phyloP scores from a whole-genome alignment of 257 asterid genomes.

The Plantago ovata region DNA sequence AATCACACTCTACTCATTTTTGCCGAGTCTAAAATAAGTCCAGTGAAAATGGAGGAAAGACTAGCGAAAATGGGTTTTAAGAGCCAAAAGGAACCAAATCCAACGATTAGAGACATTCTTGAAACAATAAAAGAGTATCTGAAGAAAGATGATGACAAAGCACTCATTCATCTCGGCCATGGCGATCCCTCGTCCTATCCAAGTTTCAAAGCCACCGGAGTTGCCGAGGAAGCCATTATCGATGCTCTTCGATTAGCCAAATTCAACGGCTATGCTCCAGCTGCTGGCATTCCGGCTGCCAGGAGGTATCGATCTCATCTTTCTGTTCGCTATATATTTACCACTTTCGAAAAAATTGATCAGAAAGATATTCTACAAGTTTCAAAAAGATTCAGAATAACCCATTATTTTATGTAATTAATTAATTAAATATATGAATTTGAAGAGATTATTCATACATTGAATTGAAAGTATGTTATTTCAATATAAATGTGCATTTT shows the following conservation, averaged over 20 bases:
- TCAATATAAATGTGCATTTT: too few relatives aligned
- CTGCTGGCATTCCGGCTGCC: slow-evolving; percentile 34
- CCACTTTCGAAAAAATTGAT: too few relatives aligned
- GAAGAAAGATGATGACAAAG: slow-evolving; percentile 31
- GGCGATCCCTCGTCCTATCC: slow-evolving; percentile 69
- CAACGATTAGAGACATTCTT: slow-evolving; percentile 62
- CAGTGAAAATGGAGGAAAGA: slow-evolving; percentile 22
- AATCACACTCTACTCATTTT: too few relatives aligned
- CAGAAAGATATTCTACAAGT: too few relatives aligned
- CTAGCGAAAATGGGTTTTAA: slow-evolving; percentile 32
- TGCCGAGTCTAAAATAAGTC: too few relatives aligned
- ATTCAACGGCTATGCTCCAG: slow-evolving; percentile 49
- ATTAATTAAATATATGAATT: too few relatives aligned
- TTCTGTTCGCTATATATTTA: too few relatives aligned
- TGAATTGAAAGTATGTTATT: too few relatives aligned
- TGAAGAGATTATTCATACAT: too few relatives aligned
- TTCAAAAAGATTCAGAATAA: too few relatives aligned
- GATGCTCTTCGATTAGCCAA: slow-evolving; percentile 40
- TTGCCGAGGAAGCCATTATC: slow-evolving; percentile 45
- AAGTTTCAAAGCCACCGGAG: slow-evolving; percentile 39
- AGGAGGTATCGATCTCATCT: too few relatives aligned
- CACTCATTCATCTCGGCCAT: slow-evolving; percentile 47
- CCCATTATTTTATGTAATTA: too few relatives aligned
- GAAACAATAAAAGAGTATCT: slow-evolving; percentile 24
- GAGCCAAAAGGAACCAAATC: slow-evolving; percentile 10